Base-by-base conservation (phyloP, 345 rosid genomes). In the Trapa incisa region DNA sequence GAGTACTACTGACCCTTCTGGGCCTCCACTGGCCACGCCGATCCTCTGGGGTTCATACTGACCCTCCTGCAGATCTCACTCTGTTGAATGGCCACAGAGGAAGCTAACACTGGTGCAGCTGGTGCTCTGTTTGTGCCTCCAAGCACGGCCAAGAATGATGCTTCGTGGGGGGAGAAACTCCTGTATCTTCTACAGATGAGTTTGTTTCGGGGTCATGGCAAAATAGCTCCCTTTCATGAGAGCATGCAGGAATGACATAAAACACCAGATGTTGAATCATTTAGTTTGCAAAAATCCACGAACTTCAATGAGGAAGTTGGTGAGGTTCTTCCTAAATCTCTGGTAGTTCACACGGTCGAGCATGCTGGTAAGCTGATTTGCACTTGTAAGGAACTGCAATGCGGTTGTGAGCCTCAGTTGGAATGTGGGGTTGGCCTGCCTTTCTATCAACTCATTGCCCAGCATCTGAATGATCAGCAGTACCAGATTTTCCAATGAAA, bases 341-440 rank as follows among this genome's bases (percentile, higher is more conserved):
- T 87, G 95, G 85, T 88, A 84, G 77, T 91, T 91, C 67, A 85
- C 71, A 32, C 99, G 99, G 74, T 94, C 95, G 33, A 94, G 87
- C 37, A 86, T 72, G 8, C 85, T 77, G 3, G 96, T 82, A 14
- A 94, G 87, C 82, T 94, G 92, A 70, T 91, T 94, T 37, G 96
- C 76, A 52, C 86, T 91, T 16, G 97, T 90, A 42, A 94, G 92
- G 32, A 80, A 73, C 64, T 86, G 95, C 56, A 90, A 77, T 1
- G 96, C 95, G 47, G 74, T 87, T 57, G 92, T 76, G 69, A 94
- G 84, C 79, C 99, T 83, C 61, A 84, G 77, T 70, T 72, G 82
- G 66, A 87, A 74, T 29, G 68, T 64, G 22, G 81, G 82, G 79
- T 80, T 85, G n/a, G 71, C 69, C 77, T 91, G 97, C 72, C 81